Evolutionary conservation across 2,329 filamentous ascomycete genomes (phyloP), one percentile per base, ranked within the genome.

Genomic region (Cladophialophora yegresii): DNA sequence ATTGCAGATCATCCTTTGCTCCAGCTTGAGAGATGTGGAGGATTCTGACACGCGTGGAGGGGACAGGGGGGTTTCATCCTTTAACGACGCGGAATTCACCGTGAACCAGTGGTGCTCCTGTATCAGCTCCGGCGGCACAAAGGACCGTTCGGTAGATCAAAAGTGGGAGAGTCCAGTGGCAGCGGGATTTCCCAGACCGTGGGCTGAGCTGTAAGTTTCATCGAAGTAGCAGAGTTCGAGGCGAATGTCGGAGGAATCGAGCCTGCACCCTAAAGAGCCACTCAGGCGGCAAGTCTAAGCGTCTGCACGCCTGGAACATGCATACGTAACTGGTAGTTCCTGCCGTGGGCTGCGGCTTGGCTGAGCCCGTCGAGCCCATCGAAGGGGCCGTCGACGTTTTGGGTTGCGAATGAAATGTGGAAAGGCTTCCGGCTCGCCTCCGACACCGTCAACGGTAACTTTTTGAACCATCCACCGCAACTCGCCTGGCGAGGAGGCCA

Each of bases 31-130:
- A 10, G 13, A 20, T 36, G 53, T 30, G 16, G 53, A 54, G 28
- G 47, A 50, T 50, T 33, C 28, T 54, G 53, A 54, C 32, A 54
- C 53, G 47, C 47, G 47, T 26, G 47, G 32, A 33, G 33, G 28
- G 30, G 36, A 36, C 54, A 56, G 54, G 30, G 36, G 51, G 30
- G 36, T 33, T 56, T 56, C 28, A 56, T 56, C 28, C 36, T 56
- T 40, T 40, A 28, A 32, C 16, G 47, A 28, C 10, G 47, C 47
- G 13, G 22, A 50, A 12, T 43, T 43, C 20, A 50, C 20, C 5
- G 10, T 20, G 23, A 10, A 26, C 47, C 47, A 50, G 20, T 28
- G 26, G 47, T 6, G 13, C 36, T n/a, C 36, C 36, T 28, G 47
- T 50, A 28, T 50, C 47, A 28, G 47, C 47, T 28, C 23, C 16